Conservation (phyloP, 306 rosid species). For the Phaseolus lunatus region DNA sequence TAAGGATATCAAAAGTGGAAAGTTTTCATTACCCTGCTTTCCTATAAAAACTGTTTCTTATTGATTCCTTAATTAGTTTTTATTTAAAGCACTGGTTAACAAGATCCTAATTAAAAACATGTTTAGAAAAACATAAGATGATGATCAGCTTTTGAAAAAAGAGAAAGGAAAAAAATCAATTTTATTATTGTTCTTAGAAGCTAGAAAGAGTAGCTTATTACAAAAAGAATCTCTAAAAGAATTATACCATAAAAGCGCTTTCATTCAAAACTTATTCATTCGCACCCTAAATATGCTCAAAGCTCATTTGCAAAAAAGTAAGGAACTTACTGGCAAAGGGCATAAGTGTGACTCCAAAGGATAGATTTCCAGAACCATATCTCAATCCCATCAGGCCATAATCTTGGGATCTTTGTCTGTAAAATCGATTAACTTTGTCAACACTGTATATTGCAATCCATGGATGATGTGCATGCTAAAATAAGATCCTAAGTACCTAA, state of each 20-base stretch:
- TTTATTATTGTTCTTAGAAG: background rate
- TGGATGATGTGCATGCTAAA: conserved; percentile 42
- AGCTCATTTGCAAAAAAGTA: conserved; percentile 19
- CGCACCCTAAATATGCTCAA: conserved; percentile 1
- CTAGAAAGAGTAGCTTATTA: background rate
- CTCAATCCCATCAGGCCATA: conserved; percentile 83
- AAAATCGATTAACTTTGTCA: conserved; percentile 51
- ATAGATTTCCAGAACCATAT: conserved; percentile 84
- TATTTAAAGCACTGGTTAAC: background rate
- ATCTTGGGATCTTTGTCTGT: conserved; percentile 77
- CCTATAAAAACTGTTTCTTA: background rate
- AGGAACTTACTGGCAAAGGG: conserved; percentile 75
- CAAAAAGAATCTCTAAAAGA: background rate
- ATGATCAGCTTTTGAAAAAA: background rate
- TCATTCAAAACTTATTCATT: background rate
- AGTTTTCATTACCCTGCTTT: background rate
- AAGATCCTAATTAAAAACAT: background rate
- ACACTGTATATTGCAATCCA: conserved; percentile 30
- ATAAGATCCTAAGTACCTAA: conserved; percentile 43
- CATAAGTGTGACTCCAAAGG: conserved; percentile 72
- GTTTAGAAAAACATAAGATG: background rate
- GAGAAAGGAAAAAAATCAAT: background rate
- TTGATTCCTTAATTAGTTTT: background rate
- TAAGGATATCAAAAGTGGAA: background rate
- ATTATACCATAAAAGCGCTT: background rate